A percentile compares a stretch with the other conserved stretches of the same genome.
Conservation (phyloP, 345 rosid genomes). For the Euphorbia pulcherrima region DNA sequence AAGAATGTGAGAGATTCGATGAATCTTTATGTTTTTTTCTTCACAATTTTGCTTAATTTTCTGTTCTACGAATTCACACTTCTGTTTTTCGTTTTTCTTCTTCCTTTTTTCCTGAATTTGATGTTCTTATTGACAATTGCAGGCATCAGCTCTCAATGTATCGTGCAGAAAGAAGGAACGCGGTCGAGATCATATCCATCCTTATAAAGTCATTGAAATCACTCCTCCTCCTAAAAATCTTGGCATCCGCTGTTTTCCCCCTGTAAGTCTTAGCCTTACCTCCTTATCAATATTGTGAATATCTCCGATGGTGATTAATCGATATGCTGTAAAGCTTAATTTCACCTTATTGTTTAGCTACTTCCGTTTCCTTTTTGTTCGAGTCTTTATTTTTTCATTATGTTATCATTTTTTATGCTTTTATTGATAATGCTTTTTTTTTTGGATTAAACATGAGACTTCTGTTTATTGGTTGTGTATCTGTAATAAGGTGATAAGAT, state of each 20-base stretch:
- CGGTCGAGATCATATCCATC: conserved; percentile 51
- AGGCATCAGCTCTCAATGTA: conserved; percentile 35
- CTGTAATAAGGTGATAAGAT: neutral
- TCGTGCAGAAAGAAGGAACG: conserved; percentile 69
- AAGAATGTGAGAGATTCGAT: conserved; percentile 37
- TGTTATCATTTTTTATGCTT: no score
- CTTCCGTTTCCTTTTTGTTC: no score
- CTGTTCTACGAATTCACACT: neutral
- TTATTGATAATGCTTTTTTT: no score
- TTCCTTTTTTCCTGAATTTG: neutral
- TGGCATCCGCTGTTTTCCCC: conserved; percentile 80
- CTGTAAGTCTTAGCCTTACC: conserved; percentile 36
- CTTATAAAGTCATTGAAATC: conserved; percentile 84
- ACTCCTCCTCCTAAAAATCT: conserved; percentile 93
- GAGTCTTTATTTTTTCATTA: no score
- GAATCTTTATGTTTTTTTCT: neutral
- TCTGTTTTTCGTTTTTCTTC: neutral
- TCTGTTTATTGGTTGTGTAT: neutral
- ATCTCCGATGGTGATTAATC: no score
- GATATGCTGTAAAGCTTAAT: no score
- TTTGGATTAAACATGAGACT: neutral
- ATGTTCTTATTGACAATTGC: conserved; percentile 6
- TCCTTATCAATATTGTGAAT: neutral
- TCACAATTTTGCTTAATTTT: neutral
- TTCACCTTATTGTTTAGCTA: no score